phyloP scores from a whole-genome alignment of 805 yeast species.

The Yamadazyma akitaensis region DNA sequence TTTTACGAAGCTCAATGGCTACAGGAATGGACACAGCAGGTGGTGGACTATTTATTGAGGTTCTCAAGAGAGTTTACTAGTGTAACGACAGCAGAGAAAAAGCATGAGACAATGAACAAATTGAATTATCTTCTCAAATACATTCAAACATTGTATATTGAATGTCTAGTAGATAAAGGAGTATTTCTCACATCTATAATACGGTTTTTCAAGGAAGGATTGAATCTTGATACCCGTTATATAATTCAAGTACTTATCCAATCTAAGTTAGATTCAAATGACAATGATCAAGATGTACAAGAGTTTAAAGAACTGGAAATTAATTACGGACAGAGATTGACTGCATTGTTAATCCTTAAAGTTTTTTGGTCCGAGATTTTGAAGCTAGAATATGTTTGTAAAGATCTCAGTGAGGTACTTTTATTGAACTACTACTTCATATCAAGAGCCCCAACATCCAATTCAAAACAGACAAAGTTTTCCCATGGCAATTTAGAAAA shows the following conservation, averaged over 20 bases:
- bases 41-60: constrained; percentile 56
- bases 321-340: constrained; percentile 34
- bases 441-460: constrained; percentile 5
- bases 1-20: constrained; percentile 60
- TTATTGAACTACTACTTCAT: constrained; percentile 39
- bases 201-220: constrained; percentile 42
- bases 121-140: constrained; percentile 61
- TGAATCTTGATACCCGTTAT: constrained; percentile 28
- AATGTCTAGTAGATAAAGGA: constrained; percentile 60
- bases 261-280: constrained; percentile 14
- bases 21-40: constrained; percentile 87
- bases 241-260: constrained; percentile 22
- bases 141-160: constrained; percentile 62
- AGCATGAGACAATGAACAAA: constrained; percentile 43
- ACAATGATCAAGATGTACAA: constrained; percentile 20
- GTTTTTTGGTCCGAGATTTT: constrained; percentile 72
- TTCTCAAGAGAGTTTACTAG: constrained; percentile 40
- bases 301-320: constrained; percentile 18
- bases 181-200: constrained; percentile 64
- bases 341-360: constrained; percentile 47
- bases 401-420: constrained; percentile 61
- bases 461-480: not conserved
- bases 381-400: constrained; percentile 53
- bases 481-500: not conserved
- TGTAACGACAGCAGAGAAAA: constrained; percentile 26